Base-by-base conservation (phyloP, 306 rosid genomes). In the Canavalia gladiata region DNA sequence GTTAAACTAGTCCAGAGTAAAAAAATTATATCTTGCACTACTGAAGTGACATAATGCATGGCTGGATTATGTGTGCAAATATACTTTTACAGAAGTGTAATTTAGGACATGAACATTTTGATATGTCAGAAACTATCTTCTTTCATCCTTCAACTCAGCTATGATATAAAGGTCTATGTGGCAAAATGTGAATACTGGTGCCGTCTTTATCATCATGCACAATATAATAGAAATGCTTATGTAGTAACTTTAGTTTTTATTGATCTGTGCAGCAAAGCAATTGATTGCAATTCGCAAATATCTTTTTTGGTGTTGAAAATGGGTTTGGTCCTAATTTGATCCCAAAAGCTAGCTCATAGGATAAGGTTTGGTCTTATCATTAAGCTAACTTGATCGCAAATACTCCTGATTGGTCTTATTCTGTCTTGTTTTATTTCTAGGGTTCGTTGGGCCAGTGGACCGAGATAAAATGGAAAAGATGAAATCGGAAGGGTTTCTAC, bases 251-350 rank as follows among this genome's bases (percentile, higher is more conserved):
- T 35, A 37, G 50, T 9, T 50, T 71, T 51, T 71, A 7, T 34
- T 57, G 63, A 57, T 29, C 13, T 57, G 13, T 7, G 12, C 7
- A n/a, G n/a, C n/a, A n/a, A n/a, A 35, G 63, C 13, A n/a, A 71
- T 71, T 51, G 76, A 29, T 13, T 71, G 63, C 76, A 71, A 71
- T 52, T 52, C 35, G 65, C 49, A 54, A 72, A 72, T 18, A 54
- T 8, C 35, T 35, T 52, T 72, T 35, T 47, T n/a, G n/a, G n/a
- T n/a, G n/a, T n/a, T n/a, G n/a, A n/a, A n/a, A n/a, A n/a, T n/a
- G n/a, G n/a, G n/a, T n/a, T n/a, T n/a, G n/a, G n/a, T n/a, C n/a
- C n/a, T n/a, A n/a, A n/a, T n/a, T n/a, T n/a, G n/a, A n/a, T n/a
- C n/a, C n/a, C n/a, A n/a, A n/a, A n/a, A n/a, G n/a, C n/a, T n/a